Percentiles rank a stretch among this genome's conserved stretches.
These are phyloP conservation scores for Pythium oligandrum DNA, from an alignment of 352 stramenopile genomes.

Conservation along the genomic window DNA sequence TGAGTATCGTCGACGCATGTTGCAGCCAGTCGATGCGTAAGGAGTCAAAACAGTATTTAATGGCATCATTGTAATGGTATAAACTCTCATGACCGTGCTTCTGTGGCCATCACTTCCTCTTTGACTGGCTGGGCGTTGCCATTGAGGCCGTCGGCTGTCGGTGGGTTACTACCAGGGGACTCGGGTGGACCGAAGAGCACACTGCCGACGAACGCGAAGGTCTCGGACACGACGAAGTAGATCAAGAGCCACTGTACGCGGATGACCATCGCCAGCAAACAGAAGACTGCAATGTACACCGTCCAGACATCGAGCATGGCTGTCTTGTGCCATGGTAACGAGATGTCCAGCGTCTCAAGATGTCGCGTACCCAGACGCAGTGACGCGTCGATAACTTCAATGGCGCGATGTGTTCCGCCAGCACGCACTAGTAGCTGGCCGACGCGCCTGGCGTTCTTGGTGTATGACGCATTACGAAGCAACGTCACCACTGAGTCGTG, in stretches of 20 bases:
- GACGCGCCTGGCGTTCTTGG: conserved; percentile 35
- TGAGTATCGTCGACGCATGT: conserved; percentile 29
- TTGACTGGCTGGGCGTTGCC: too few relatives aligned
- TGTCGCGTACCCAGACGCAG: conserved; percentile 56
- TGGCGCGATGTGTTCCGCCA: conserved; percentile 53
- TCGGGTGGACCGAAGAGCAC: conserved; percentile 34
- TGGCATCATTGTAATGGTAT: not conserved
- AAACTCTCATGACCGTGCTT: too few relatives aligned
- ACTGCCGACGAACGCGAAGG: conserved; percentile 28
- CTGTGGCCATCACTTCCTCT: too few relatives aligned
- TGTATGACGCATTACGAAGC: conserved; percentile 47
- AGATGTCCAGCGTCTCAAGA: conserved; percentile 63
- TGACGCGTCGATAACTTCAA: conserved; percentile 62
- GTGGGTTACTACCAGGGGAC: too few relatives aligned
- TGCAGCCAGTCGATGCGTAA: conserved; percentile 4
- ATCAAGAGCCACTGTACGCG: conserved; percentile 66
- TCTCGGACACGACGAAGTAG: conserved; percentile 53
- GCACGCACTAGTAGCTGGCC: conserved; percentile 51
- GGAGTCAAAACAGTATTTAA: conserved; percentile 9
- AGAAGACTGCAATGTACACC: conserved; percentile 68
- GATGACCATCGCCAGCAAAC: conserved; percentile 51
- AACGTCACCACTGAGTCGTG: conserved; percentile 44
- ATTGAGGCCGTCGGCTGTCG: too few relatives aligned
- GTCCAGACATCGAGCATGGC: conserved; percentile 79
- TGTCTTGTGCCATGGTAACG: conserved; percentile 69